These are phyloP conservation scores for Fagopyrum tataricum DNA, from an alignment of 148 eudicot species.

Conservation along the genomic window DNA sequence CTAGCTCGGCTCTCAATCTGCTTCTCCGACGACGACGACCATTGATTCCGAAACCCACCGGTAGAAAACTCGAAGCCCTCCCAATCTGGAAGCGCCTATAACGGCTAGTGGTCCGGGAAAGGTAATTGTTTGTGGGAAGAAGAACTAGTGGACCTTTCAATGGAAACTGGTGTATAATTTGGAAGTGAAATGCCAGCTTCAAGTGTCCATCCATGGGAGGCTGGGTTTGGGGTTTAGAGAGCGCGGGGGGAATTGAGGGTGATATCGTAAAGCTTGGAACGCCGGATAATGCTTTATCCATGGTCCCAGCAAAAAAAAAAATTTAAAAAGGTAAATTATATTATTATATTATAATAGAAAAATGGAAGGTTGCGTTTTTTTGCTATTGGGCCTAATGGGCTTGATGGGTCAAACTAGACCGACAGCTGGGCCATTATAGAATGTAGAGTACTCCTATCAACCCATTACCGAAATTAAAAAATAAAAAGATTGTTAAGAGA, in stretches of 20 bases:
- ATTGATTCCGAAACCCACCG: constrained; percentile 5
- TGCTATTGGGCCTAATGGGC: not conserved
- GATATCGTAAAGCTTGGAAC: not conserved
- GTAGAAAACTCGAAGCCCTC: constrained; percentile 2
- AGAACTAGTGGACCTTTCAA: not conserved
- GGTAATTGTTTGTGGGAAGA: constrained; percentile 1
- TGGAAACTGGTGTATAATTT: not conserved
- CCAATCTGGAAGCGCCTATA: constrained; percentile 1
- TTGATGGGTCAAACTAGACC: not conserved
- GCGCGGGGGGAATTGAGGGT: constrained; percentile 9
- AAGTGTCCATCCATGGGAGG: constrained; percentile 4
- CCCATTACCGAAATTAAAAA: no score
- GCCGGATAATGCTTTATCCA: constrained; percentile 4
- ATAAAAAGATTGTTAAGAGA: no score
- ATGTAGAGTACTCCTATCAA: no score
- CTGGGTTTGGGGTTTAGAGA: not conserved
- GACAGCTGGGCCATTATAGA: no score
- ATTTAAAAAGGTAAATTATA: no score
- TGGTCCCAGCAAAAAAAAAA: not conserved
- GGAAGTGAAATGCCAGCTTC: not conserved
- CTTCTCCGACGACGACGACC: constrained; percentile 14
- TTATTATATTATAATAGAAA: not conserved
- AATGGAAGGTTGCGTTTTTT: not conserved
- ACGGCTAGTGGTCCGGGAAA: not conserved
- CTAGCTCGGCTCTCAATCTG: constrained; percentile 20